Conservation (phyloP, 257 asterid species). For the Verbena officinalis region DNA sequence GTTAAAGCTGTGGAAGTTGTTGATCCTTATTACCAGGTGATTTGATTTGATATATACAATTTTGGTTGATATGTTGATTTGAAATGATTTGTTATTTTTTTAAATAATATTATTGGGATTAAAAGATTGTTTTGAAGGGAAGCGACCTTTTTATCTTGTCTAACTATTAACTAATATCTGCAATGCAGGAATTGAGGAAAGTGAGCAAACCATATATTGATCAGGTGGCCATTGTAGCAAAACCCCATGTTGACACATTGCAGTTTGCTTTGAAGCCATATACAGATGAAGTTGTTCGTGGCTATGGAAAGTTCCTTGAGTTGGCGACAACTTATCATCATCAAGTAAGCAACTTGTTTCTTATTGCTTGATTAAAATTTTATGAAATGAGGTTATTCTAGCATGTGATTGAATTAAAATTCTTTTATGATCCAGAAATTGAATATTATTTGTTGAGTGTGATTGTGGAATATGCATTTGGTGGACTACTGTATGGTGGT, state of each 20-base stretch:
- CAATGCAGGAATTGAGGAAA: constrained; percentile 60
- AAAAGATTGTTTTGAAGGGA: no score
- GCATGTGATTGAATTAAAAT: neutral
- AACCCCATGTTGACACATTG: constrained; percentile 63
- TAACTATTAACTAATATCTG: constrained; percentile 7
- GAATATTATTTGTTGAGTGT: neutral
- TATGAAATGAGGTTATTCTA: neutral
- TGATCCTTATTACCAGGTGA: constrained; percentile 72
- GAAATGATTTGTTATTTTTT: no score
- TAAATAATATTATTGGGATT: no score
- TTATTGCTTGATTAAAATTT: neutral
- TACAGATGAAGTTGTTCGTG: constrained; percentile 49
- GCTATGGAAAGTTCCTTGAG: constrained; percentile 61
- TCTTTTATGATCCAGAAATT: neutral
- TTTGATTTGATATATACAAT: no score
- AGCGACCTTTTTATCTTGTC: neutral
- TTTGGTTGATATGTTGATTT: no score
- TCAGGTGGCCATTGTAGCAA: constrained; percentile 57
- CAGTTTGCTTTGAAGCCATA: constrained; percentile 52
- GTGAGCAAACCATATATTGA: constrained; percentile 69
- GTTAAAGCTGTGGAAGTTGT: constrained; percentile 54
- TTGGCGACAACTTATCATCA: constrained; percentile 64
- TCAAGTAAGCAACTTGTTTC: constrained; percentile 42
- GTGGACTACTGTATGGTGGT: no score
- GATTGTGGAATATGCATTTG: no score